Evolutionary conservation across 2,329 filamentous ascomycete species (phyloP).

Genomic region (Fusarium siculi): DNA sequence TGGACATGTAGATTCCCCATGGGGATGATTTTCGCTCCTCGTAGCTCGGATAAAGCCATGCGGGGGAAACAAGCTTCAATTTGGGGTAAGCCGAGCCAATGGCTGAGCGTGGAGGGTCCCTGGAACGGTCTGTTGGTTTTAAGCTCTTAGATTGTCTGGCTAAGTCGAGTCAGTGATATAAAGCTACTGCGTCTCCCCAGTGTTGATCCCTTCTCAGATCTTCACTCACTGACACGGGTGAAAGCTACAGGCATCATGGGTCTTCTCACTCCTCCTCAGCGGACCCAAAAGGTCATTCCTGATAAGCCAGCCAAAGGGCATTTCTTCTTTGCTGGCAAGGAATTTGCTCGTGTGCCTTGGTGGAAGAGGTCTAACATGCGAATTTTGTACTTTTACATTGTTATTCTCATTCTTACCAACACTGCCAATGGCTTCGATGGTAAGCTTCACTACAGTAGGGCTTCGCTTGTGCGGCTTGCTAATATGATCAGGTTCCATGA

Average conservation of each 20-base stretch:
- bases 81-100: not conserved
- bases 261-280: constrained; percentile 6
- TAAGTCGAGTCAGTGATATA: constrained; percentile 2
- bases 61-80: constrained; percentile 1
- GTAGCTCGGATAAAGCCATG: constrained; percentile 16
- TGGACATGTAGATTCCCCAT: not conserved
- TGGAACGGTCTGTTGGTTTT: not conserved
- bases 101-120: not conserved
- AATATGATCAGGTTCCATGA: not conserved
- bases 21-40: constrained; percentile 13
- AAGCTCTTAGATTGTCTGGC: not conserved
- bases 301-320: constrained; percentile 10
- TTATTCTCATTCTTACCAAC: constrained; percentile 11
- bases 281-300: constrained; percentile 21
- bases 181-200: not conserved
- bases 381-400: constrained; percentile 5
- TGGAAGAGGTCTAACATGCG: constrained; percentile 19
- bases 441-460: accelerated
- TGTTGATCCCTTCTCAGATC: not conserved
- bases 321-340: constrained; percentile 19
- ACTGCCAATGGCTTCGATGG: constrained; percentile 23
- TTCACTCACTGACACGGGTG: not conserved
- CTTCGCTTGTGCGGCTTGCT: accelerated
- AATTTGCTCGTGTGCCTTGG: constrained; percentile 11
- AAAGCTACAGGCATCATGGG: not conserved